Conservation (phyloP, 805 yeast species). For the Pichia insulana region DNA sequence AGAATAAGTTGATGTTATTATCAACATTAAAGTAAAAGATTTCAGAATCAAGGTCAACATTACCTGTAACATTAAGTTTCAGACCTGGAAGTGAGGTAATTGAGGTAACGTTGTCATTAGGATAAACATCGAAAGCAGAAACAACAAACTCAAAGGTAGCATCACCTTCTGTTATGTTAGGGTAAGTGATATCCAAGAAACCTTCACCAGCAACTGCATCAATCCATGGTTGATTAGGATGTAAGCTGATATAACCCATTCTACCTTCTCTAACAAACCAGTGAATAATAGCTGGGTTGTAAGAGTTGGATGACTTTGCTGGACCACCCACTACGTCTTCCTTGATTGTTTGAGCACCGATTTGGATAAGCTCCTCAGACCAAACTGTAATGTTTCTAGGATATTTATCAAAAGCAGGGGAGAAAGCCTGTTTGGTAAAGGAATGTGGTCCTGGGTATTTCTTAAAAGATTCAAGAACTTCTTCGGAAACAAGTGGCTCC, state of each 20-base stretch:
- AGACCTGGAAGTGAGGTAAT: conserved; percentile 1
- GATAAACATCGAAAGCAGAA: conserved; percentile 1
- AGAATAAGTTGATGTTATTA: not conserved
- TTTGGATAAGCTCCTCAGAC: conserved; percentile 1
- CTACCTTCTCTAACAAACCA: conserved; percentile 3
- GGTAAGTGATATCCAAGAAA: not conserved
- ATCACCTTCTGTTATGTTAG: not conserved
- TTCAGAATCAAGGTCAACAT: not conserved
- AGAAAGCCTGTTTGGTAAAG: conserved; percentile 1
- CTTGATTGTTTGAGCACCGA: conserved; percentile 2
- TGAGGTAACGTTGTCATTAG: not conserved
- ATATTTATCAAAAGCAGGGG: conserved; percentile 1
- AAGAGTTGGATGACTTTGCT: not conserved
- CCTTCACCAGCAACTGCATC: conserved; percentile 2
- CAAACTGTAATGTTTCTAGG: conserved; percentile 1
- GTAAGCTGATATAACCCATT: not conserved
- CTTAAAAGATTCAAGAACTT: not conserved
- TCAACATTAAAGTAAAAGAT: not conserved
- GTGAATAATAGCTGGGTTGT: not conserved
- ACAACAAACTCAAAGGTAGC: not conserved
- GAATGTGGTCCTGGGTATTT: not conserved
- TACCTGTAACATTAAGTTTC: not conserved
- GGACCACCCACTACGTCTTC: conserved; percentile 2
- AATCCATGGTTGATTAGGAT: conserved; percentile 1
- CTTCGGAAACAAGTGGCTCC: not conserved